Evolutionary conservation across 768 basidiomycete species (phyloP), one percentile per base, ranked within the genome.

Genomic region (Lentinula detonsa): DNA sequence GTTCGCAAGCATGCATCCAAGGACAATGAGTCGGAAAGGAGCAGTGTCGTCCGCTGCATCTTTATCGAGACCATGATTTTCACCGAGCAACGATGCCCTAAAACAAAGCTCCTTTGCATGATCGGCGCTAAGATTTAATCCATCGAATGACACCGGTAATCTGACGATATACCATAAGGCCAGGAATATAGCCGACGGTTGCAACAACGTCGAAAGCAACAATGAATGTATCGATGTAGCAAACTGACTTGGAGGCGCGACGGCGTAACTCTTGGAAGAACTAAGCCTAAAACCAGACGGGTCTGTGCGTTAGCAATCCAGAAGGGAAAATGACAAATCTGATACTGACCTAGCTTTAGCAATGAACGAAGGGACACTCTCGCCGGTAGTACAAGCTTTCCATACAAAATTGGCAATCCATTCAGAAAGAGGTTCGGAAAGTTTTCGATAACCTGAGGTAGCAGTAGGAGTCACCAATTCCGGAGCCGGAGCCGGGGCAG

Each of bases 1-100:
- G 72, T 92, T 92, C 18, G 90, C 89, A 37, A 93, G 75, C 90
- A 93, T 91, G 63, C 85, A 91, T 18, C 91, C 91, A 23, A 93
- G 77, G 23, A 93, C 81, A 61, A 92, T 77, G 46, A 93, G 77
- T 57, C 88, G 84, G 72, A 91, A 92, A 10, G 87, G 84, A 1
- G 85, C 85, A 62, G 78, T 80, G 5, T 78, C 76, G 68, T 90
- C 88, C 53, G 76, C 72, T 3, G 75, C 73, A 50, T 84, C 82
- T 64, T 73, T 70, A 43, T 85, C 83, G 31, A 72, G 67, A n/a
- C 72, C 67, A 50, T 71, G 71, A 16, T 71, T 67, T 62, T 84
- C 84, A 61, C 83, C 83, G 15, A 91, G 72, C 15, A 92, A 74
- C 46, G 86, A 83, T 35, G 73, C 75, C 67, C 88, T 82, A 71